Percentiles rank a stretch among this genome's conserved stretches.
Conservation (phyloP, 1,284 basidiomycete species). For the Rugosomyces carneus region DNA sequence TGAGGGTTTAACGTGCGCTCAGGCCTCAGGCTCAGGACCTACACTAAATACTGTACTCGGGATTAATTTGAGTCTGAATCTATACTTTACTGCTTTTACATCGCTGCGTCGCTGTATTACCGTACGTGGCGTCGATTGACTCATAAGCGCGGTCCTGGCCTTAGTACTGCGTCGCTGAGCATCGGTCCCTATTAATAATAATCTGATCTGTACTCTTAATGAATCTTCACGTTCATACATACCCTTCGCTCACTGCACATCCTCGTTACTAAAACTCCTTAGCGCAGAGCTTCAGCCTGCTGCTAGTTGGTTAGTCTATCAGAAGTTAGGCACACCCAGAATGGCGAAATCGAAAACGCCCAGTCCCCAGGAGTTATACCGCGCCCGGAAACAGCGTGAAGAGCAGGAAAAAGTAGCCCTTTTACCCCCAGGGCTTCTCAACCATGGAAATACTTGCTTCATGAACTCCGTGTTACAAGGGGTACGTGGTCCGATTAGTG, state of each 20-base stretch:
- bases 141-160: too few relatives aligned
- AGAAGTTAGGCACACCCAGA: neutral
- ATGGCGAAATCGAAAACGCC: conserved; percentile 57
- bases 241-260: neutral
- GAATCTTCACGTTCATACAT: neutral
- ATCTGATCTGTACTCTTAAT: conserved; percentile 9
- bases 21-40: too few relatives aligned
- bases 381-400: conserved; percentile 50
- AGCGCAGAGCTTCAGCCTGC: neutral
- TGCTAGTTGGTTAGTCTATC: neutral
- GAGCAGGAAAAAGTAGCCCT: conserved; percentile 52
- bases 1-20: too few relatives aligned
- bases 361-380: conserved; percentile 60
- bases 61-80: too few relatives aligned
- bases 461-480: conserved; percentile 85
- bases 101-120: neutral
- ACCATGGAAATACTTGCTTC: conserved; percentile 90
- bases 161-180: neutral
- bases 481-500: conserved; percentile 29
- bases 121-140: too few relatives aligned
- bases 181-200: conserved; percentile 12
- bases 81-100: neutral
- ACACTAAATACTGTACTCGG: too few relatives aligned
- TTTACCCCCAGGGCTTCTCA: conserved; percentile 71
- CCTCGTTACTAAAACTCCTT: neutral